Conservation (phyloP, 2,329 filamentous ascomycete species). For the Atkinsonella hypoxylon region DNA sequence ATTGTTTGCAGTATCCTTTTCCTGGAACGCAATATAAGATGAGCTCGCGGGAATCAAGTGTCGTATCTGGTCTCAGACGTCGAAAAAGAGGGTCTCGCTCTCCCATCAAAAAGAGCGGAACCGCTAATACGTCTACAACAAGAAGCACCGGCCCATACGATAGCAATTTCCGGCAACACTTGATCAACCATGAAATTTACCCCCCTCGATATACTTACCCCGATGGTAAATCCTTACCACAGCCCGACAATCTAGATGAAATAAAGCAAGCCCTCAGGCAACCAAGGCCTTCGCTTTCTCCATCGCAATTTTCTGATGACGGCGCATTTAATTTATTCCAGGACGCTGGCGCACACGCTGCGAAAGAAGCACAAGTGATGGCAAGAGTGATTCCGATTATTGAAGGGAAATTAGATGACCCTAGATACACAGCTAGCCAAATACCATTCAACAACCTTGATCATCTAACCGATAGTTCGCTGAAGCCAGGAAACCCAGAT, state of each 20-base stretch:
- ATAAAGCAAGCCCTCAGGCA: conserved; percentile 5
- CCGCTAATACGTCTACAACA: conserved; percentile 7
- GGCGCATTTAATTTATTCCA: conserved; percentile 18
- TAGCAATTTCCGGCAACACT: conserved; percentile 10
- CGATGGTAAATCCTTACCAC: conserved; percentile 5
- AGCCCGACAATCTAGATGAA: conserved; percentile 11
- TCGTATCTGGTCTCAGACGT: background rate
- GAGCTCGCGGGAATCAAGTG: too few species aligned
- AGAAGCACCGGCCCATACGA: conserved; percentile 11
- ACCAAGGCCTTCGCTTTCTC: conserved; percentile 16
- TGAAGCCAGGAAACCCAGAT: conserved; percentile 21
- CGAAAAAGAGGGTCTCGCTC: conserved; percentile 5
- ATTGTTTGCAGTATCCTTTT: too few species aligned
- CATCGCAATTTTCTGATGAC: conserved; percentile 20
- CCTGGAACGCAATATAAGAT: too few species aligned
- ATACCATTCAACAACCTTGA: conserved; percentile 23
- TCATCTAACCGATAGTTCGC: conserved; percentile 22
- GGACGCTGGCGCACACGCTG: conserved; percentile 14
- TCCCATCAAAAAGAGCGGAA: background rate
- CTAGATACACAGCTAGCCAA: conserved; percentile 14
- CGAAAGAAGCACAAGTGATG: conserved; percentile 16
- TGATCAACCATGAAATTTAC: conserved; percentile 8
- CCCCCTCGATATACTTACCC: conserved; percentile 8
- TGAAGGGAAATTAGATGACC: conserved; percentile 12
- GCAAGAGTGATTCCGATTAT: conserved; percentile 20